These are phyloP conservation scores for Sedum album DNA, from an alignment of 164 flowering plant genomes.

Conservation along the genomic window DNA sequence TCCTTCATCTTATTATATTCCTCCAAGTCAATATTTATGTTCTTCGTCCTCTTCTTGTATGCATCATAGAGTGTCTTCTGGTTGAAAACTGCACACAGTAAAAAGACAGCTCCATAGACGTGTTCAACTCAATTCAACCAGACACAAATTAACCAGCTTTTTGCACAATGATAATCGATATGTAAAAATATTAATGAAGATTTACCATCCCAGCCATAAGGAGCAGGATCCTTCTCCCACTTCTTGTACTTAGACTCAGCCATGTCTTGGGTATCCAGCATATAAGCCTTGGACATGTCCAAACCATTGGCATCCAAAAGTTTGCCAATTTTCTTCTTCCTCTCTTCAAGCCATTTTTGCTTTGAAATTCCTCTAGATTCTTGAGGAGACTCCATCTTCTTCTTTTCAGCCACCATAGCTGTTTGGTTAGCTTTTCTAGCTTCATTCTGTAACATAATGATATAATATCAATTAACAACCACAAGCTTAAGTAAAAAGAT, in stretches of 20 bases:
- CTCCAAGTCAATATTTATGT: constrained; percentile 60
- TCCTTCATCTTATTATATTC: constrained; percentile 83
- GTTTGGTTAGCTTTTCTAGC: constrained; percentile 89
- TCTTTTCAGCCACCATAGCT: constrained; percentile 86
- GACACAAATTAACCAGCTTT: background rate
- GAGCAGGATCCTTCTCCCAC: constrained; percentile 95
- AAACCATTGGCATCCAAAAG: constrained; percentile 89
- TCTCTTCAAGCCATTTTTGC: constrained; percentile 90
- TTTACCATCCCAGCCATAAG: constrained; percentile 94
- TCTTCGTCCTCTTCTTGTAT: constrained; percentile 87
- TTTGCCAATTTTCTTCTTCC: constrained; percentile 92
- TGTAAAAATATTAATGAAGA: background rate
- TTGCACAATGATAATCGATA: background rate
- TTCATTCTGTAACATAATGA: constrained; percentile 51
- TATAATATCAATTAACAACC: background rate
- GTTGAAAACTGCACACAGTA: constrained; percentile 62
- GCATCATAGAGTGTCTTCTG: constrained; percentile 89
- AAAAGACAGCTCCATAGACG: background rate
- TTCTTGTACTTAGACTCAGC: constrained; percentile 79
- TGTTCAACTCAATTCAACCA: background rate
- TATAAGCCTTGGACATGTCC: constrained; percentile 79
- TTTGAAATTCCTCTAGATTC: constrained; percentile 93
- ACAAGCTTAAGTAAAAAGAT: background rate
- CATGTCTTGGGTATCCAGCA: constrained; percentile 87
- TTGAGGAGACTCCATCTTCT: constrained; percentile 65